Base-by-base conservation (phyloP, 257 asterid genomes). In the Knoxia roxburghii region DNA sequence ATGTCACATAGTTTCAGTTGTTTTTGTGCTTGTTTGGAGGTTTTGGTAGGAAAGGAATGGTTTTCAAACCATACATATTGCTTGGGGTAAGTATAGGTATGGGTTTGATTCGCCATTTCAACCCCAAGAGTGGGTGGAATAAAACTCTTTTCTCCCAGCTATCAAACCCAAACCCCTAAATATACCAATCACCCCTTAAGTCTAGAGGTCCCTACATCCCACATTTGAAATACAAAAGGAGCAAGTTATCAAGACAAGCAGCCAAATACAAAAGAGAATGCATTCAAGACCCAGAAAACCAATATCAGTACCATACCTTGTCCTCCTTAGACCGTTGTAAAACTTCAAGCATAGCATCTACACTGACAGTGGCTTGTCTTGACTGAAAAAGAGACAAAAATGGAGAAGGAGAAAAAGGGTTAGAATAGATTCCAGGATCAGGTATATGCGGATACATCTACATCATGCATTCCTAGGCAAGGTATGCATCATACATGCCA, bases 261-360 rank as follows among this genome's bases (percentile, higher is more conserved):
- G 18, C n/a, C 50, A 51, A 57, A 24, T 18, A 17, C 18, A 14
- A 51, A 33, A 2, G 23, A 3, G 33, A 4, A 55, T 5, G 43
- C 39, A 68, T 7, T 41, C n/a, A 29, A 58, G 24, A 29, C 5
- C 37, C 1, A 37, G 37, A 41, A 73, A 73, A 64, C 29, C 55
- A 54, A 65, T 48, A 51, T 48, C 15, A 13, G 54, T 18, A 49
- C 27, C 71, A 70, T 79, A 80, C 92, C 86, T 92, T 84, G 8
- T 68, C 76, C 77, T 82, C 90, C 21, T 80, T 83, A 13, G 89
- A 72, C 50, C 75, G 83, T 30, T 86, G 90, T 78, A 92, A 72
- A 64, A 85, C 89, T 69, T 88, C 97, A 75, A 92, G 86, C 97
- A 92, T 86, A 32, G 94, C 84, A 81, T 92, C 97, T 20, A 86